Evolutionary conservation across 257 asterid genomes (phyloP).

Genomic region (Jaltomata sinuosa): DNA sequence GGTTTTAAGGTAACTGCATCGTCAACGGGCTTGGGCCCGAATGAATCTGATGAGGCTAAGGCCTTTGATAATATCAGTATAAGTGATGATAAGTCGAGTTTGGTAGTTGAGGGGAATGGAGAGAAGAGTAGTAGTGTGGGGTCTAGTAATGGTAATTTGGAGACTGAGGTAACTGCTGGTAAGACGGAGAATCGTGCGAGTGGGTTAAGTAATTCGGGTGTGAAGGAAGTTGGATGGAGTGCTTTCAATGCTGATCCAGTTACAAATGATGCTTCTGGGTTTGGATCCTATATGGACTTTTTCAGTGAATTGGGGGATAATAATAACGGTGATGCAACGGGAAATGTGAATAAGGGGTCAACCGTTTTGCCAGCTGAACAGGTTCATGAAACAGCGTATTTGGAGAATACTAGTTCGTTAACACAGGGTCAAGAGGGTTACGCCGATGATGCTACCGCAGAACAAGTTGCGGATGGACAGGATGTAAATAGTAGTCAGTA

Average conservation of each 20-base stretch:
- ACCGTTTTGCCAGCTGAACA: not conserved
- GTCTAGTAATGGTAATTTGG: slow-evolving; percentile 23
- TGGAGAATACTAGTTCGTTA: not conserved
- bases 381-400: not conserved
- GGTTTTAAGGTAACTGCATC: too few species aligned
- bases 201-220: slow-evolving; percentile 42
- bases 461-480: slow-evolving; percentile 33
- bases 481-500: slow-evolving; percentile 48
- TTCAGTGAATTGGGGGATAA: slow-evolving; percentile 52
- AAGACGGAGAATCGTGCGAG: slow-evolving; percentile 13
- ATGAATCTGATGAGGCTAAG: too few species aligned
- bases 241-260: slow-evolving; percentile 46
- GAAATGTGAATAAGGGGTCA: slow-evolving; percentile 12
- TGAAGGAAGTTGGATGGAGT: slow-evolving; percentile 90
- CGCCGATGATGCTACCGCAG: slow-evolving; percentile 25
- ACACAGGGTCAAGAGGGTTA: slow-evolving; percentile 28
- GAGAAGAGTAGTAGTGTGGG: slow-evolving; percentile 18
- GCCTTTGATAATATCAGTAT: too few species aligned
- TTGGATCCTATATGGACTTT: slow-evolving; percentile 83
- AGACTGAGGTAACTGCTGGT: slow-evolving; percentile 21
- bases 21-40: too few species aligned
- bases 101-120: slow-evolving; percentile 10
- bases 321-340: slow-evolving; percentile 17
- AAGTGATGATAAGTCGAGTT: slow-evolving; percentile 16
- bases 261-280: slow-evolving; percentile 30